phyloP scores from a whole-genome alignment of 352 stramenopile species.

The Phytophthora sp. region DNA sequence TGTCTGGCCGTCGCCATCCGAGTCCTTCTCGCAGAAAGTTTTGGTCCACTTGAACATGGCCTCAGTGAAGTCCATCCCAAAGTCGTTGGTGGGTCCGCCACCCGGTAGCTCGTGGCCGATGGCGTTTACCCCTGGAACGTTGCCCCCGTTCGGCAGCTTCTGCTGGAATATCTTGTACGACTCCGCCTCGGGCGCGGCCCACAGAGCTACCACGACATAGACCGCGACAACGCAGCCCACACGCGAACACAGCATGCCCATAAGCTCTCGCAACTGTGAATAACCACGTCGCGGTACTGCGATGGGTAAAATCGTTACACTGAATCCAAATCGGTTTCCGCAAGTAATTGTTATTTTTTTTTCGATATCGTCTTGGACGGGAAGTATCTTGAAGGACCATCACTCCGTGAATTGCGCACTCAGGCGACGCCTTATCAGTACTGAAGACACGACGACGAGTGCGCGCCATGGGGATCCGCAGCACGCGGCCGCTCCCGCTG shows the following conservation, averaged over 20 bases:
- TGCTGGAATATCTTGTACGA: slow-evolving; percentile 35
- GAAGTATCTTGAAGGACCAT: slow-evolving; percentile 36
- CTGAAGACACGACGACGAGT: slow-evolving; percentile 3
- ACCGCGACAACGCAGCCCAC: background rate
- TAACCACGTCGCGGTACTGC: background rate
- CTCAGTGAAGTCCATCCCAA: slow-evolving; percentile 49
- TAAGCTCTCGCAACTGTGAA: background rate
- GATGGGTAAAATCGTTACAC: background rate
- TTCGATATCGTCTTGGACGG: background rate
- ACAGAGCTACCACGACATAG: background rate
- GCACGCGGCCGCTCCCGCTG: slow-evolving; percentile 56
- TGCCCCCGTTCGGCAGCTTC: slow-evolving; percentile 38
- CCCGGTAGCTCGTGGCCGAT: slow-evolving; percentile 36
- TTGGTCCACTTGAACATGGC: slow-evolving; percentile 47
- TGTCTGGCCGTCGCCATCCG: slow-evolving; percentile 35
- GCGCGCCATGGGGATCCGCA: slow-evolving; percentile 60
- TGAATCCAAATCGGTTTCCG: slow-evolving; percentile 10
- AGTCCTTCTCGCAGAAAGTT: slow-evolving; percentile 54
- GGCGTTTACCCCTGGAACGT: slow-evolving; percentile 38
- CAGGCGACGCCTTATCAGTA: background rate
- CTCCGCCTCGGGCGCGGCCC: background rate
- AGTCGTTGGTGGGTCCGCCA: slow-evolving; percentile 47
- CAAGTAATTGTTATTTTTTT: background rate
- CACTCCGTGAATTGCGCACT: slow-evolving; percentile 18
- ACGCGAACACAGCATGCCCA: slow-evolving; percentile 3